A percentile compares a stretch with the other conserved stretches of the same genome.
Conservation (phyloP, 2,329 filamentous ascomycete genomes). For the Cercospora zeae-maydis region DNA sequence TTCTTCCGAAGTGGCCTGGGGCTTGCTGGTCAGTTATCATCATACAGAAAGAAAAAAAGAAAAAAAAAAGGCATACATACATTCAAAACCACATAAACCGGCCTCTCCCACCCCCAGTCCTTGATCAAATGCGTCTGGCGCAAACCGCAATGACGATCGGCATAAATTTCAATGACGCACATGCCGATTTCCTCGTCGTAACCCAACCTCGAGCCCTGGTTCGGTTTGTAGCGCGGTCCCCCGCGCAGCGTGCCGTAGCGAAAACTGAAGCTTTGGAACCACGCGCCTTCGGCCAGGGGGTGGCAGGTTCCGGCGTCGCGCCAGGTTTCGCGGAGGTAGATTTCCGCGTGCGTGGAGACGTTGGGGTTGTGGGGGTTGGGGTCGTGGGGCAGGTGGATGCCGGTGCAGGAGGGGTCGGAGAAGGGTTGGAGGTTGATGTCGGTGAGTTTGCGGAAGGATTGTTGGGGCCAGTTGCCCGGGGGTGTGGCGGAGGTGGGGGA, state of each 20-base stretch:
- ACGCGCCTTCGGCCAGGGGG: neutral
- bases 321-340: neutral
- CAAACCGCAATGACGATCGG: neutral
- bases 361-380: neutral
- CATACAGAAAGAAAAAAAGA: neutral
- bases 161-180: neutral
- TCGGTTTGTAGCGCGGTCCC: too few species aligned
- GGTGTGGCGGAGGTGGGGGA: neutral
- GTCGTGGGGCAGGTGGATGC: neutral
- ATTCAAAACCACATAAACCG: slow-evolving; percentile 6
- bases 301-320: neutral
- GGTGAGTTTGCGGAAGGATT: neutral
- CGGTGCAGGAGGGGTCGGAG: neutral
- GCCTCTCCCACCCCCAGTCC: neutral
- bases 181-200: neutral
- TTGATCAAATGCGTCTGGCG: neutral
- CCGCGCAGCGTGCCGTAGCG: too few species aligned
- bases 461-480: neutral
- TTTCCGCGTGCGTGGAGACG: neutral
- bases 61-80: neutral
- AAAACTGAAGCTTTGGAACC: neutral
- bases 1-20: neutral
- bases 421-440: neutral
- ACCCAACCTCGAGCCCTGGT: neutral
- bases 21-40: neutral